phyloP scores from a whole-genome alignment of 495 filamentous ascomycete genomes.

The Sphaerosporella brunnea region DNA sequence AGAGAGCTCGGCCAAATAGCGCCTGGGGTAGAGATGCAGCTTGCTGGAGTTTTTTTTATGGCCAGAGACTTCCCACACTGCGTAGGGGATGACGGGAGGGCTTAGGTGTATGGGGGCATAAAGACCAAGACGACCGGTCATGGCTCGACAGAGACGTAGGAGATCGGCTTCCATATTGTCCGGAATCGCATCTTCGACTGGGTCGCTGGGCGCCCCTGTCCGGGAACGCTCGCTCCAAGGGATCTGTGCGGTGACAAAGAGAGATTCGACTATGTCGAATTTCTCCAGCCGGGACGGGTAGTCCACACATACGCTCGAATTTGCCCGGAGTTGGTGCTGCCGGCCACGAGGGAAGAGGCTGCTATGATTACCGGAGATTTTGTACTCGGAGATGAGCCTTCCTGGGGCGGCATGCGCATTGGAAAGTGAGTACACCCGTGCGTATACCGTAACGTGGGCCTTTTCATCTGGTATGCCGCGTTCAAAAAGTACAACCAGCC shows the following conservation, averaged over 20 bases:
- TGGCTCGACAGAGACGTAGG: slow-evolving; percentile 3
- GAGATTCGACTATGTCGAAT: slow-evolving; percentile 16
- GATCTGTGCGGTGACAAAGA: slow-evolving; percentile 7
- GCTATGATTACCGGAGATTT: slow-evolving; percentile 9
- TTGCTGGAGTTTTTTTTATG: neutral
- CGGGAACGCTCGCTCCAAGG: neutral
- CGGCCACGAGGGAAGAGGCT: neutral
- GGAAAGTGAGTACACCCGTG: slow-evolving; percentile 14
- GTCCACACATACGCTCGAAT: slow-evolving; percentile 16
- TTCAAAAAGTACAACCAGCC: slow-evolving; percentile 8
- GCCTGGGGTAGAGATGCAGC: neutral
- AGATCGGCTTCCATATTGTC: slow-evolving; percentile 3
- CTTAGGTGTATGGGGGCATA: neutral
- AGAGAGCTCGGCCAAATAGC: neutral
- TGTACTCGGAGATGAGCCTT: slow-evolving; percentile 15
- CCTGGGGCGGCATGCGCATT: slow-evolving; percentile 7
- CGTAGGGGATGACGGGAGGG: neutral
- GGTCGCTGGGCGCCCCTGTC: slow-evolving; percentile 5
- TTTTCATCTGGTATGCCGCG: slow-evolving; percentile 11
- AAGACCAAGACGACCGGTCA: neutral
- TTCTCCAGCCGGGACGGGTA: slow-evolving; percentile 18
- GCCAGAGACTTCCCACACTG: neutral
- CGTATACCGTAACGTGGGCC: slow-evolving; percentile 10
- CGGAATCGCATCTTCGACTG: slow-evolving; percentile 3
- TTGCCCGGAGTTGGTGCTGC: slow-evolving; percentile 5